Percentiles rank a stretch among this genome's conserved stretches.
Evolutionary conservation across 1,284 basidiomycete genomes (phyloP).

Genomic region (Phellopilus nigrolimitatus): DNA sequence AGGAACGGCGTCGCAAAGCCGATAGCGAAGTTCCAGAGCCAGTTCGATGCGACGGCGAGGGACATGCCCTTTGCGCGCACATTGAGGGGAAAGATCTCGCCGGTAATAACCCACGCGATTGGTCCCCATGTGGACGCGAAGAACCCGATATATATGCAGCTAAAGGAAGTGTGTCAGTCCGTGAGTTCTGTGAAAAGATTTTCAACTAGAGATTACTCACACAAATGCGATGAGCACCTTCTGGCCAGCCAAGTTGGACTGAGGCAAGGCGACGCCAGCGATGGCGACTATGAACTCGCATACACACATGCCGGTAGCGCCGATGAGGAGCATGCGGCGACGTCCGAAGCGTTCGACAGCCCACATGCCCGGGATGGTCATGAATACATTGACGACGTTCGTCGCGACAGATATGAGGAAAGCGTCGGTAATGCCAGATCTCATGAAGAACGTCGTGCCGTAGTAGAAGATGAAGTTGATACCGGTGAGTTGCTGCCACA

Average conservation of each 20-base stretch:
- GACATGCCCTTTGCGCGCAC: slow-evolving; percentile 79
- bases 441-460: slow-evolving; percentile 71
- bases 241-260: slow-evolving; percentile 41
- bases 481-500: slow-evolving; percentile 79
- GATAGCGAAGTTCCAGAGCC: slow-evolving; percentile 69
- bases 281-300: slow-evolving; percentile 76
- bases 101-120: slow-evolving; percentile 72
- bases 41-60: slow-evolving; percentile 66
- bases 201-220: slow-evolving; percentile 64
- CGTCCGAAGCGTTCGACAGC: slow-evolving; percentile 72
- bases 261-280: slow-evolving; percentile 60
- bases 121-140: slow-evolving; percentile 80
- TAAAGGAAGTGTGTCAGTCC: not conserved
- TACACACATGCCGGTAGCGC: slow-evolving; percentile 66
- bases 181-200: slow-evolving; percentile 20
- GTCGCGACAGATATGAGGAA: slow-evolving; percentile 71
- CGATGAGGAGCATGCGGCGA: slow-evolving; percentile 69
- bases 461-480: slow-evolving; percentile 87
- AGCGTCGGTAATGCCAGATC: slow-evolving; percentile 64
- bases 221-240: slow-evolving; percentile 64
- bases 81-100: slow-evolving; percentile 72
- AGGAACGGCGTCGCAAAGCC: slow-evolving; percentile 69
- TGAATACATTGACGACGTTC: slow-evolving; percentile 69
- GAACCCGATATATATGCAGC: slow-evolving; percentile 39
- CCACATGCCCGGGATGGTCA: slow-evolving; percentile 67